A percentile compares a stretch with the other conserved stretches of the same genome.
Conservation (phyloP, 768 basidiomycete species). For the Pulveroboletus frians region DNA sequence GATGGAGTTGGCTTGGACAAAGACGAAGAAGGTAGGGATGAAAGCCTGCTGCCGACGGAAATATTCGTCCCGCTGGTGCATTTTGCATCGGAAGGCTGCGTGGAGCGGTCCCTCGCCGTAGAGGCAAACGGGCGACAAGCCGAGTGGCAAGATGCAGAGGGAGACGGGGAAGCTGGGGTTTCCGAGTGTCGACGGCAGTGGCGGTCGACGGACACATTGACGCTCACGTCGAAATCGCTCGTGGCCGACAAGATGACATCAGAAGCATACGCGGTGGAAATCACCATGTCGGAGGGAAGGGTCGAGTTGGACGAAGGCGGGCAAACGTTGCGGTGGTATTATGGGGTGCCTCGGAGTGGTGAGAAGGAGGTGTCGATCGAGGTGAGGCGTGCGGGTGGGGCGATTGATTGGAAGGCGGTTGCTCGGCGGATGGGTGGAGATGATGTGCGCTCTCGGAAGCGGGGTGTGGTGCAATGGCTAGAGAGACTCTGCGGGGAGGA, state of each 20-base stretch:
- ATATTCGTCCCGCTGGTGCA: slow-evolving; percentile 89
- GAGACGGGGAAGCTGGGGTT: too few relatives aligned
- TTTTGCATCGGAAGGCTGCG: slow-evolving; percentile 51
- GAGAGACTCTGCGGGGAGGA: slow-evolving; percentile 11
- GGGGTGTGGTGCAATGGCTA: too few relatives aligned
- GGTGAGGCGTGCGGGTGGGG: slow-evolving; percentile 39
- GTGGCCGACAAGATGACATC: slow-evolving; percentile 9
- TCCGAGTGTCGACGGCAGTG: too few relatives aligned
- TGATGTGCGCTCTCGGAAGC: too few relatives aligned
- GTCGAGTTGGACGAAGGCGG: slow-evolving; percentile 45
- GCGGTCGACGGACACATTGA: too few relatives aligned
- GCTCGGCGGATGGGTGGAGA: too few relatives aligned
- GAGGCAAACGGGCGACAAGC: not conserved
- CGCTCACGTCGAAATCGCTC: slow-evolving; percentile 3
- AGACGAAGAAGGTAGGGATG: not conserved
- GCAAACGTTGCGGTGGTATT: slow-evolving; percentile 34
- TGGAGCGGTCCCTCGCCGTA: slow-evolving; percentile 27
- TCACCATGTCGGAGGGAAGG: slow-evolving; percentile 44
- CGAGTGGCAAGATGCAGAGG: too few relatives aligned
- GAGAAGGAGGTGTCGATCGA: too few relatives aligned
- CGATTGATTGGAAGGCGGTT: slow-evolving; percentile 32
- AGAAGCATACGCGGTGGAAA: slow-evolving; percentile 36
- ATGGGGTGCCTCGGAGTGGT: too few relatives aligned
- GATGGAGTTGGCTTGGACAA: not conserved
- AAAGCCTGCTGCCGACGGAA: slow-evolving; percentile 63